phyloP scores from a whole-genome alignment of 2,329 filamentous ascomycete genomes.

The Alternaria sp. region DNA sequence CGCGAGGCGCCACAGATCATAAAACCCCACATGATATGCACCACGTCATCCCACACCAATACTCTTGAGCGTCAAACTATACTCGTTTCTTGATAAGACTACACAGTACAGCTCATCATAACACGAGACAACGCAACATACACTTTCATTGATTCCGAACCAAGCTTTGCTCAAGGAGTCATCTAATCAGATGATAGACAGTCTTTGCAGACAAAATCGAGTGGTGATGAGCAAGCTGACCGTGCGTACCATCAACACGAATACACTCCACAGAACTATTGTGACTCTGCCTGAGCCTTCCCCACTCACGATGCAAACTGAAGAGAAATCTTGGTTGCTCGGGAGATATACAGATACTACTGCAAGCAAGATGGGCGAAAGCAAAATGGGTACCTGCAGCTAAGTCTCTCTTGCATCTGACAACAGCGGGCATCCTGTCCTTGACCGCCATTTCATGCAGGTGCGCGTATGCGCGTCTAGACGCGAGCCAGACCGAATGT shows the following conservation, averaged over 20 bases:
- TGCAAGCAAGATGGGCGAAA: neutral
- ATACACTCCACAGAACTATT: neutral
- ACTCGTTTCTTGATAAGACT: neutral
- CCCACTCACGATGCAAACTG: neutral
- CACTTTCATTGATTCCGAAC: neutral
- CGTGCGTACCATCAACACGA: neutral
- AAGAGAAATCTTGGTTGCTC: neutral
- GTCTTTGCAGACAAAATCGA: neutral
- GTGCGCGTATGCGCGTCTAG: slow-evolving; percentile 11
- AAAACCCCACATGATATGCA: slow-evolving; percentile 2
- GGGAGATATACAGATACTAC: slow-evolving; percentile 7
- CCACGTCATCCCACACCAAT: slow-evolving; percentile 8
- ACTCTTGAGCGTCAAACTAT: neutral
- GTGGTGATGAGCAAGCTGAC: neutral
- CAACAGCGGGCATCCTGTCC: slow-evolving; percentile 7
- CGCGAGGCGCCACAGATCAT: neutral
- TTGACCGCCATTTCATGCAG: slow-evolving; percentile 29
- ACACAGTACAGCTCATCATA: neutral
- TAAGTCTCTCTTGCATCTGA: slow-evolving; percentile 8
- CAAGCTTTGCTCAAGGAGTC: neutral
- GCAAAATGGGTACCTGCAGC: slow-evolving; percentile 17
- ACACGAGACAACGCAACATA: slow-evolving; percentile 3
- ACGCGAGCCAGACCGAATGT: slow-evolving; percentile 4
- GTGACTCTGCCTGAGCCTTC: neutral
- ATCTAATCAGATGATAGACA: neutral